A percentile compares a stretch with the other conserved stretches of the same genome.
Evolutionary conservation across 345 rosid species (phyloP).

Genomic region (Passiflora organensis): DNA sequence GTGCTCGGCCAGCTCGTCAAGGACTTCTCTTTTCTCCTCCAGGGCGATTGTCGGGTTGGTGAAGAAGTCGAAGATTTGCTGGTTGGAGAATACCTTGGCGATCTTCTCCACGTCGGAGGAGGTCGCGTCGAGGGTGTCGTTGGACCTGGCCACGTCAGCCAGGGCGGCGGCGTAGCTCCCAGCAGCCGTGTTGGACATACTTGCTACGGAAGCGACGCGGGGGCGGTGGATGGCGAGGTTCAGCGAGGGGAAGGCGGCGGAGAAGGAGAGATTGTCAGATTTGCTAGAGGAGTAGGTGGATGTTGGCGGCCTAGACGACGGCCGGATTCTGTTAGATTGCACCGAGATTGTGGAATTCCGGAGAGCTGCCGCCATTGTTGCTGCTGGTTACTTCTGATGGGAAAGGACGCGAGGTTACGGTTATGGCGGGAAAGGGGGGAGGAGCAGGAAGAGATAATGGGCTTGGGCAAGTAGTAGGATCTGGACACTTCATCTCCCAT

Average conservation of each 20-base stretch:
- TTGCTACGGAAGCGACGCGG: conserved; percentile 38
- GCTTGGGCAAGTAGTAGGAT: too few species aligned
- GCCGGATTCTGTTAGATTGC: conserved; percentile 44
- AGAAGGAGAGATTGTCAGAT: conserved; percentile 37
- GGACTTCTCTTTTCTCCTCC: conserved; percentile 45
- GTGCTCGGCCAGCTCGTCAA: conserved; percentile 54
- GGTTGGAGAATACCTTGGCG: conserved; percentile 58
- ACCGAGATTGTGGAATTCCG: conserved; percentile 45
- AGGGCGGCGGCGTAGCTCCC: conserved; percentile 74
- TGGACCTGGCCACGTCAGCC: conserved; percentile 63
- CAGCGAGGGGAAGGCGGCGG: conserved; percentile 33
- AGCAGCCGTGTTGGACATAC: conserved; percentile 48
- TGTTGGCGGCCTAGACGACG: too few species aligned
- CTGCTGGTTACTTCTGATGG: background rate
- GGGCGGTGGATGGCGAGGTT: conserved; percentile 20
- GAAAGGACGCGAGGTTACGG: background rate
- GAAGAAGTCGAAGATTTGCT: conserved; percentile 46
- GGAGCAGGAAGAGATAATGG: too few species aligned
- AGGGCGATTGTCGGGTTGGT: conserved; percentile 45
- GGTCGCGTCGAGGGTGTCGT: conserved; percentile 61
- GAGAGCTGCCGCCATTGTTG: conserved; percentile 30
- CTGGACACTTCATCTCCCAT: too few species aligned
- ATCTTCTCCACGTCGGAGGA: conserved; percentile 67
- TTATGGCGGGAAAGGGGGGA: background rate
- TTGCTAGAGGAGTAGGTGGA: conserved; percentile 26